Percentiles rank a stretch among this genome's conserved stretches.
These are phyloP conservation scores for Macrocybe gigantea DNA, from an alignment of 768 basidiomycete species.

Conservation along the genomic window DNA sequence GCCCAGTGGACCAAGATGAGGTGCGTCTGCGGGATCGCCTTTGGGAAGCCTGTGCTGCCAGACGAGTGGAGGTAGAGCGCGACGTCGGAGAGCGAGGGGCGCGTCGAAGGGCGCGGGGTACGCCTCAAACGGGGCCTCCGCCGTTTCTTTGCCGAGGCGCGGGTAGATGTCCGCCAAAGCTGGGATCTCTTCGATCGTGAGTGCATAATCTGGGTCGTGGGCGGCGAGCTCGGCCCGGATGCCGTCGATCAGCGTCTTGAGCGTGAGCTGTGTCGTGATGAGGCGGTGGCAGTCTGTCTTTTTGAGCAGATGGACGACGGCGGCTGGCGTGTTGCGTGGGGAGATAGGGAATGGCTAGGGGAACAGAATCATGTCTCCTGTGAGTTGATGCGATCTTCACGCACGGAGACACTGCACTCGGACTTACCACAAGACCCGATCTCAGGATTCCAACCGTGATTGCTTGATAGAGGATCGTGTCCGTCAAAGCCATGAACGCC, in stretches of 20 bases:
- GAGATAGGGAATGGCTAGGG: constrained; percentile 26
- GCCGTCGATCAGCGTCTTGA: constrained; percentile 15
- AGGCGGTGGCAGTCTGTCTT: constrained; percentile 25
- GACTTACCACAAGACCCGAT: constrained; percentile 23
- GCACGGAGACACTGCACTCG: background rate
- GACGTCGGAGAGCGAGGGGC: constrained; percentile 16
- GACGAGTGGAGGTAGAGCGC: constrained; percentile 41
- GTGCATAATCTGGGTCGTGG: constrained; percentile 5
- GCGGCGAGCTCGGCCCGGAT: constrained; percentile 13
- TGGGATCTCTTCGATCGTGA: constrained; percentile 13
- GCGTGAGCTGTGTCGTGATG: constrained; percentile 20
- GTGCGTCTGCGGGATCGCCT: constrained; percentile 30
- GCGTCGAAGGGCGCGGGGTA: constrained; percentile 15
- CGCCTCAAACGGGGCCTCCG: constrained; percentile 14
- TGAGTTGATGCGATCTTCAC: background rate
- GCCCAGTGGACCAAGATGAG: constrained; percentile 25
- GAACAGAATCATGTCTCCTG: background rate
- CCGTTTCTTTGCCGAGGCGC: constrained; percentile 10
- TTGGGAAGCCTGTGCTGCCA: constrained; percentile 43
- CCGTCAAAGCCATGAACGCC: constrained; percentile 21
- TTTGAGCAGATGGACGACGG: constrained; percentile 20
- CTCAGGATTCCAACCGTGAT: constrained; percentile 23
- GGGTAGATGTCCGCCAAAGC: constrained; percentile 10
- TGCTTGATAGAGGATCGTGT: constrained; percentile 29
- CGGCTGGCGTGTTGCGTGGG: constrained; percentile 21